Percentiles rank a stretch among this genome's conserved stretches.
These are phyloP conservation scores for Emmonsia crescens DNA, from an alignment of 2,329 filamentous ascomycete genomes.

Conservation along the genomic window DNA sequence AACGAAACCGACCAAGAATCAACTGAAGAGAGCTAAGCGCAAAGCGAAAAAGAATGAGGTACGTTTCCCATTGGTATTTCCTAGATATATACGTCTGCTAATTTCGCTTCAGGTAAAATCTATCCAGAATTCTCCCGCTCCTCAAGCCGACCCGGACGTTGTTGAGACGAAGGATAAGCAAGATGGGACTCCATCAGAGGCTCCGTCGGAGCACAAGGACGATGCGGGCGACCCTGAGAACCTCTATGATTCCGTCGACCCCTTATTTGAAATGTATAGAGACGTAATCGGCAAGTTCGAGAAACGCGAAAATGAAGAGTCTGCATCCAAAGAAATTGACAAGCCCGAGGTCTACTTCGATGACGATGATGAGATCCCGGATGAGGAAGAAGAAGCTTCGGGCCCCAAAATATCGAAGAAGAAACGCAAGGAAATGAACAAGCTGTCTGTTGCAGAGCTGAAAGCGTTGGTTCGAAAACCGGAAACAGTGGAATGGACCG, in stretches of 20 bases:
- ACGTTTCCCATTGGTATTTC: constrained; percentile 17
- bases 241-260: constrained; percentile 53
- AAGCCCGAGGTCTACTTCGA: constrained; percentile 78
- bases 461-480: constrained; percentile 86
- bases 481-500: constrained; percentile 95
- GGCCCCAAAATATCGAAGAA: constrained; percentile 79
- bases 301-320: constrained; percentile 51
- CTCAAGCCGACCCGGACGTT: background rate
- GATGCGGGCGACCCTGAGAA: constrained; percentile 30
- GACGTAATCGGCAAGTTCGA: constrained; percentile 73
- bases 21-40: constrained; percentile 84
- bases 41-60: constrained; percentile 73
- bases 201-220: constrained; percentile 23
- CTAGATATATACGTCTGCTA: constrained; percentile 9
- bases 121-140: constrained; percentile 4
- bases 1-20: constrained; percentile 80
- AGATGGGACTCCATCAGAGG: background rate
- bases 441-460: constrained; percentile 86
- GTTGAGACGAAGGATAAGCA: constrained; percentile 3
- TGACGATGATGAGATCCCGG: constrained; percentile 75
- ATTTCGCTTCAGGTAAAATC: constrained; percentile 9
- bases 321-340: constrained; percentile 54
- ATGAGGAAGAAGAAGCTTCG: constrained; percentile 53
- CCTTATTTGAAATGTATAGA: constrained; percentile 73
- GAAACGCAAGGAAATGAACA: constrained; percentile 82